Base-by-base conservation (phyloP, 768 basidiomycete genomes). In the Stropharia rugosoannulata region DNA sequence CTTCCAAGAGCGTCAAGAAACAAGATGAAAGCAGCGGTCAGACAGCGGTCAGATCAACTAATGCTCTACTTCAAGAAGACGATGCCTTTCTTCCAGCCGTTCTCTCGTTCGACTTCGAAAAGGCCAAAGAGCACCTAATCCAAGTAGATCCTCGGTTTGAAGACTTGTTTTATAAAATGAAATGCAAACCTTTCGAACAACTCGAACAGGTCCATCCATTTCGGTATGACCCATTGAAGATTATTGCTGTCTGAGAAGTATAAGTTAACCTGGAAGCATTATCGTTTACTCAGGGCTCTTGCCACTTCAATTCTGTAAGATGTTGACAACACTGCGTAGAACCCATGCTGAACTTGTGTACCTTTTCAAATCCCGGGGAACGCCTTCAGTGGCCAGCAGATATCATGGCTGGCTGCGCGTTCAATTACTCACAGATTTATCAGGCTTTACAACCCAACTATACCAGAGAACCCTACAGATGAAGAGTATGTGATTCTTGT, bases 331-430 rank as follows among this genome's bases (percentile, higher is more conserved):
- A 36, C 39, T 43, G 27, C 7, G 4, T 12, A 54, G 12, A 44
- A 19, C 15, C 12, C 12, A 15, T 45, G 36, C 42, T 41, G 32
- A 16, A 36, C 27, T 19, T 56, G 5, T 19, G 13, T 36, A 43
- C 49, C 42, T 43, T 38, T 1, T 32, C 5, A 32, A 32, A 32
- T 7, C 9, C 29, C 7, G 27, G 29, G 29, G 9, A 32, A 32
- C 6, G 1, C 9, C 29, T 52, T 4, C 55, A 89, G 87, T 38
- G 86, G 82, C 4, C 89, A 90, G 68, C 90, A 94, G 66, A 90
- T 94, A 19, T 92, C 90, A 1, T 93, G 89, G 90, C 70, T 87
- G 42, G 95, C 93, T 10, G 95, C 94, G 0, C 79, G 89, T 18
- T 85, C 90, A 16, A 93, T 96, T 57, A 85, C 77, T 37, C 89